These are phyloP conservation scores for Melocanna baccifera DNA, from an alignment of 176 grass and related monocot species.

Conservation along the genomic window DNA sequence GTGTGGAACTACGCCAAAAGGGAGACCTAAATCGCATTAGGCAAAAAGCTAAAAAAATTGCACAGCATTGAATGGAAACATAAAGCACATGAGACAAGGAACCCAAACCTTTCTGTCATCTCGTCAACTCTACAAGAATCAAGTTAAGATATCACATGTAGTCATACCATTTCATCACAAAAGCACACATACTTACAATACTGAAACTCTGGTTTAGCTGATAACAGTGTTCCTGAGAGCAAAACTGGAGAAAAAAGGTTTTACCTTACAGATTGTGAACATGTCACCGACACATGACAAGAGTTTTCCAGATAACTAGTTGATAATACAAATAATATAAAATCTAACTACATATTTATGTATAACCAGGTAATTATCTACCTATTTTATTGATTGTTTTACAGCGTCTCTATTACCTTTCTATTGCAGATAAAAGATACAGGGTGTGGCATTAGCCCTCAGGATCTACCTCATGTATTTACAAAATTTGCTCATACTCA, in stretches of 20 bases:
- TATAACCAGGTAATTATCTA: not conserved
- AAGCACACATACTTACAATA: not conserved
- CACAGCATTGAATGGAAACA: not conserved
- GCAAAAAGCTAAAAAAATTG: not conserved
- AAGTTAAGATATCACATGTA: slow-evolving; percentile 4
- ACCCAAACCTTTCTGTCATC: not conserved
- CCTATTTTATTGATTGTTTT: slow-evolving; percentile 7
- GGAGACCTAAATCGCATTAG: not conserved
- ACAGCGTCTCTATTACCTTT: slow-evolving; percentile 33
- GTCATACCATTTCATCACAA: not conserved
- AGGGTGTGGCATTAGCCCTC: slow-evolving; percentile 86
- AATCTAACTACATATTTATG: not conserved
- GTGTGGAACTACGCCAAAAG: not conserved
- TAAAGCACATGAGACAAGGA: not conserved
- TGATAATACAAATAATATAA: not conserved
- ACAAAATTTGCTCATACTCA: slow-evolving; percentile 82
- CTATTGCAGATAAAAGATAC: slow-evolving; percentile 80
- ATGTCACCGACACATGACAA: not conserved
- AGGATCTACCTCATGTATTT: slow-evolving; percentile 84
- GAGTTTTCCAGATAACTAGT: not conserved
- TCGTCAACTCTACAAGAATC: not conserved
- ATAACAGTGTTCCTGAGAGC: not conserved
- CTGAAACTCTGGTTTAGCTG: not conserved
- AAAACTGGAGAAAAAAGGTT: not conserved
- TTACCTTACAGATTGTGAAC: slow-evolving; percentile 1